Conservation (phyloP, 257 asterid genomes). For the Nicotiana paniculata region DNA sequence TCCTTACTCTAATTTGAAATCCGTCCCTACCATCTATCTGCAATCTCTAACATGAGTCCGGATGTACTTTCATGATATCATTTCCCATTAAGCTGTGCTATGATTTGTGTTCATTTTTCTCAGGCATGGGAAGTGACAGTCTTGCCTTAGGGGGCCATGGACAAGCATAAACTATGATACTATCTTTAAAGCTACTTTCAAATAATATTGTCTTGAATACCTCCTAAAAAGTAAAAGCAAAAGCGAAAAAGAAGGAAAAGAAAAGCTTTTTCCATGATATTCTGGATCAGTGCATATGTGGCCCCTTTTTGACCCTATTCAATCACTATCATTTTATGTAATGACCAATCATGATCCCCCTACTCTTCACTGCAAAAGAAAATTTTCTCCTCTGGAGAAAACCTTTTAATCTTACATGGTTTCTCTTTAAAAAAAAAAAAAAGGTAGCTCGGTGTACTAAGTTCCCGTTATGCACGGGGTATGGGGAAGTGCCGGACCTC, state of each 20-base stretch:
- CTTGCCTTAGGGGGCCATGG: background rate
- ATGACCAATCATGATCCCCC: background rate
- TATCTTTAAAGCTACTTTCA: background rate
- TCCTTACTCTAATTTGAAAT: background rate
- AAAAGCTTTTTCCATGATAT: background rate
- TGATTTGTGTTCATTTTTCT: slow-evolving; percentile 6
- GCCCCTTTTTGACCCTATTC: background rate
- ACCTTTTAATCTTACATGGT: no score
- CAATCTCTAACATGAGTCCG: background rate
- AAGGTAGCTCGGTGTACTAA: no score
- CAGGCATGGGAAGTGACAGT: background rate
- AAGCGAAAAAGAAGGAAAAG: background rate
- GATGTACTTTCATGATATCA: slow-evolving; percentile 5
- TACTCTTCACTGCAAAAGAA: background rate
- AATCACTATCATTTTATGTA: background rate
- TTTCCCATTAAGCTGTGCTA: background rate
- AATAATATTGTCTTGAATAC: background rate
- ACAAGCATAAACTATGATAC: background rate
- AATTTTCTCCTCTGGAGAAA: no score
- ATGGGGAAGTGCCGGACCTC: no score
- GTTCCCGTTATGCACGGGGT: no score
- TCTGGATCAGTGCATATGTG: background rate
- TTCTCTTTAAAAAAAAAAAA: no score
- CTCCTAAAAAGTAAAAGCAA: background rate
- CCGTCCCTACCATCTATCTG: background rate